phyloP scores from a whole-genome alignment of 805 yeast species.

The Barnettozyma salicaria region DNA sequence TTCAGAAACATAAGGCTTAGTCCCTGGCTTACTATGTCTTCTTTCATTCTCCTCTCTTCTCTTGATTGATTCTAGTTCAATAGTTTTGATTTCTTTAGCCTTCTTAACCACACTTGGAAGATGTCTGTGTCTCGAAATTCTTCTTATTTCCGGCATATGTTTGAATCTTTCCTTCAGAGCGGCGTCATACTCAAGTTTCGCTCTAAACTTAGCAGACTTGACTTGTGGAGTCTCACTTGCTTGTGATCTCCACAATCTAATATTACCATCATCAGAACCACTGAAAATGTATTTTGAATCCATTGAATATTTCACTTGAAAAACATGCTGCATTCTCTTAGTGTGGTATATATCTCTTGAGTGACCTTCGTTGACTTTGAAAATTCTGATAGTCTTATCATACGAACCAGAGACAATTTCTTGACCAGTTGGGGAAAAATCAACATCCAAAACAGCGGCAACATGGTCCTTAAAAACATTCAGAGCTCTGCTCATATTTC shows the following conservation, averaged over 20 bases:
- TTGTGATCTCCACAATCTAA: slow-evolving; percentile 85
- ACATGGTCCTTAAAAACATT: slow-evolving; percentile 94
- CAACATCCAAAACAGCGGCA: slow-evolving; percentile 90
- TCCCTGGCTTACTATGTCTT: slow-evolving; percentile 62
- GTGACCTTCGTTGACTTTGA: slow-evolving; percentile 73
- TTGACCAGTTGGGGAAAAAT: slow-evolving; percentile 95
- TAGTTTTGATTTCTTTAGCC: slow-evolving; percentile 78
- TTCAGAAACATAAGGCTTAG: slow-evolving; percentile 58
- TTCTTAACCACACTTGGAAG: slow-evolving; percentile 82
- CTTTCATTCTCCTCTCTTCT: slow-evolving; percentile 80
- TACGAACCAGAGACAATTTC: slow-evolving; percentile 93
- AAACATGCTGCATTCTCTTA: slow-evolving; percentile 94
- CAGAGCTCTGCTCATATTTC: slow-evolving; percentile 74
- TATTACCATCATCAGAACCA: slow-evolving; percentile 95
- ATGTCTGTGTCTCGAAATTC: slow-evolving; percentile 90
- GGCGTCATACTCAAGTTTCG: slow-evolving; percentile 83
- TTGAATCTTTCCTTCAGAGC: slow-evolving; percentile 89
- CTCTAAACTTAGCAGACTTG: slow-evolving; percentile 72
- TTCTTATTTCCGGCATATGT: slow-evolving; percentile 92
- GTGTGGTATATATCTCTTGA: slow-evolving; percentile 95
- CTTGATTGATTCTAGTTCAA: slow-evolving; percentile 67
- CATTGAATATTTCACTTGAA: slow-evolving; percentile 77
- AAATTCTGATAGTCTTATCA: slow-evolving; percentile 87
- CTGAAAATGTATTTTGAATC: slow-evolving; percentile 82
- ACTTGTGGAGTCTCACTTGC: slow-evolving; percentile 82